phyloP scores from a whole-genome alignment of 2,329 filamentous ascomycete species.

The Botryotinia convoluta region DNA sequence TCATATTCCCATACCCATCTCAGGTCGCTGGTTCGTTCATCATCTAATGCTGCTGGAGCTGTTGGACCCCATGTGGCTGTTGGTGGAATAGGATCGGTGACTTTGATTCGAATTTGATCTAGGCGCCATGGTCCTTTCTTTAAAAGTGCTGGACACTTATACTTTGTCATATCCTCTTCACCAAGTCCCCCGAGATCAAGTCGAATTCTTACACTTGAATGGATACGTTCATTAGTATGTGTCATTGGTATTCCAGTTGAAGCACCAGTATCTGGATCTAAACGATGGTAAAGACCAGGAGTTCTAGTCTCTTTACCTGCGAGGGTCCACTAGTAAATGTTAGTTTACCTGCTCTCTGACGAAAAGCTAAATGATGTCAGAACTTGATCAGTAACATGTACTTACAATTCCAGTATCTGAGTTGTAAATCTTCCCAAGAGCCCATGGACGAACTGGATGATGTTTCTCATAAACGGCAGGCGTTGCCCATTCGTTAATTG shows the following conservation, averaged over 20 bases:
- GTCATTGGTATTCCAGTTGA: slow-evolving; percentile 40
- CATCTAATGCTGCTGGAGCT: slow-evolving; percentile 30
- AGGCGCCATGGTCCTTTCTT: slow-evolving; percentile 32
- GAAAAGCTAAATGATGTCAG: slow-evolving; percentile 30
- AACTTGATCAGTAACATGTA: neutral
- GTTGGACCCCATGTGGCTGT: slow-evolving; percentile 31
- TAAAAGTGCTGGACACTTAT: slow-evolving; percentile 42
- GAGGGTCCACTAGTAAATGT: slow-evolving; percentile 39
- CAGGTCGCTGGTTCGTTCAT: slow-evolving; percentile 37
- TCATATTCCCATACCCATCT: slow-evolving; percentile 56
- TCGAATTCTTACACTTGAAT: slow-evolving; percentile 38
- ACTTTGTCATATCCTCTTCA: slow-evolving; percentile 38
- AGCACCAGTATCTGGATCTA: slow-evolving; percentile 42
- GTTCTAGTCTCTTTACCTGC: slow-evolving; percentile 41
- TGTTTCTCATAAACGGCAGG: slow-evolving; percentile 49
- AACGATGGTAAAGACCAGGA: slow-evolving; percentile 41
- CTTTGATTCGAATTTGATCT: slow-evolving; percentile 28
- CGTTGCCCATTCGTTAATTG: slow-evolving; percentile 44
- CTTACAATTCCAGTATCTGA: slow-evolving; percentile 31
- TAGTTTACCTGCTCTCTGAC: neutral
- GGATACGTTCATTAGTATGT: slow-evolving; percentile 42
- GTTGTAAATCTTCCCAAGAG: slow-evolving; percentile 39
- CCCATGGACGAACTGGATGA: slow-evolving; percentile 42
- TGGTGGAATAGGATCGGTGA: slow-evolving; percentile 40
- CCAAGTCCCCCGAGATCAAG: slow-evolving; percentile 39